Evolutionary conservation across 2,329 filamentous ascomycete genomes (phyloP).

Genomic region (Diplocarpon rosae): DNA sequence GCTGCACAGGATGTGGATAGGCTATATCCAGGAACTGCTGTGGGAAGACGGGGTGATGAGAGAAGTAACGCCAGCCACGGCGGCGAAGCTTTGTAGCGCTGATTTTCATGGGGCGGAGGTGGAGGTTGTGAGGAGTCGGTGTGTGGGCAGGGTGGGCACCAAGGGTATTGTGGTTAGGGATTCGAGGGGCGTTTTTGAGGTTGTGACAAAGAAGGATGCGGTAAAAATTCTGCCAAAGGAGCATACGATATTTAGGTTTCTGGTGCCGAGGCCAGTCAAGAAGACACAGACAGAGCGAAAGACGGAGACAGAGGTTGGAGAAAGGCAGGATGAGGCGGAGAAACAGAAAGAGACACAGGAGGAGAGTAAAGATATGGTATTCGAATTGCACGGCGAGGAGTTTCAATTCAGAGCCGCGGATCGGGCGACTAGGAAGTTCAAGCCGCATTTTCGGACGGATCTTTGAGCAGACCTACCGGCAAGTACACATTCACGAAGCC

Average conservation of each 20-base stretch:
- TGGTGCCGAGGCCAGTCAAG: slow-evolving; percentile 39
- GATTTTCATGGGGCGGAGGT: slow-evolving; percentile 85
- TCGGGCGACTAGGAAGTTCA: slow-evolving; percentile 84
- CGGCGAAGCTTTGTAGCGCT: slow-evolving; percentile 69
- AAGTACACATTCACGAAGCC: too few species aligned
- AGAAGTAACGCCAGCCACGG: slow-evolving; percentile 32
- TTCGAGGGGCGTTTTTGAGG: slow-evolving; percentile 73
- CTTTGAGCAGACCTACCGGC: slow-evolving; percentile 40
- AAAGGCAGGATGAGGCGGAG: slow-evolving; percentile 8
- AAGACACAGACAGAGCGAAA: slow-evolving; percentile 14
- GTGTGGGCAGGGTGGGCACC: slow-evolving; percentile 70
- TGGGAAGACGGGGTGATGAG: slow-evolving; percentile 27
- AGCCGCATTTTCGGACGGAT: slow-evolving; percentile 66
- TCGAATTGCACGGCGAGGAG: slow-evolving; percentile 81
- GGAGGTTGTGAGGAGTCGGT: slow-evolving; percentile 72
- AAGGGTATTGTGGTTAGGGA: slow-evolving; percentile 84
- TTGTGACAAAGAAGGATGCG: slow-evolving; percentile 61
- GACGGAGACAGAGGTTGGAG: slow-evolving; percentile 12
- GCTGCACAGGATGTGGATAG: slow-evolving; percentile 68
- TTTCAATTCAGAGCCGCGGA: slow-evolving; percentile 77
- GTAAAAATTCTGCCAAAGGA: slow-evolving; percentile 83
- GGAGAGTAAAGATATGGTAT: slow-evolving; percentile 44
- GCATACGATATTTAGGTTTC: slow-evolving; percentile 72
- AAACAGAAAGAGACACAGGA: slow-evolving; percentile 8
- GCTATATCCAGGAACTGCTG: slow-evolving; percentile 75